phyloP scores from a whole-genome alignment of 805 yeast species.

The Sugiyamaella marilandica region DNA sequence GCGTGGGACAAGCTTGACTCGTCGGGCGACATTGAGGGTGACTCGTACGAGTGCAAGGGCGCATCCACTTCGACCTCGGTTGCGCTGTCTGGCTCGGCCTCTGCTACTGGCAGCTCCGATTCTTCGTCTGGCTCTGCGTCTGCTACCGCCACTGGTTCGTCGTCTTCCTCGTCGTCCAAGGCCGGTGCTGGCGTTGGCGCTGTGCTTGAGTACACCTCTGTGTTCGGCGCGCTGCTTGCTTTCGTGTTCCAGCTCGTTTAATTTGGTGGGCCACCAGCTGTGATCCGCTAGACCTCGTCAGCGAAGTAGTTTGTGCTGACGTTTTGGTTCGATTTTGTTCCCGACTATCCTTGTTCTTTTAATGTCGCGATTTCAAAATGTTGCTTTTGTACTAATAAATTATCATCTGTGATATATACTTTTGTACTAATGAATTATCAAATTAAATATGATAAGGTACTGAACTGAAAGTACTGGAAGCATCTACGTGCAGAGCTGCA shows the following conservation, averaged over 20 bases:
- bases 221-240: conserved; percentile 22
- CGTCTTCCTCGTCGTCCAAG: conserved; percentile 18
- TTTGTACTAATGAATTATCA: not conserved
- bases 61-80: conserved; percentile 16
- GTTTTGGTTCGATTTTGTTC: not conserved
- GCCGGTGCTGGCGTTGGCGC: conserved; percentile 18
- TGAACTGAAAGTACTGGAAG: no score
- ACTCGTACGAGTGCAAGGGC: conserved; percentile 52
- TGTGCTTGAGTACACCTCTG: conserved; percentile 17
- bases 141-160: conserved; percentile 13
- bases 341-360: not conserved
- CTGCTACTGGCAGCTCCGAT: conserved; percentile 11
- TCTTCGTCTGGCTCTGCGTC: conserved; percentile 13
- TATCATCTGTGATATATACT: not conserved
- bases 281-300: no score
- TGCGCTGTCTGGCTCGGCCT: conserved; percentile 6
- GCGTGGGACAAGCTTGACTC: conserved; percentile 66
- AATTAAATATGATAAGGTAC: no score
- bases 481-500: no score
- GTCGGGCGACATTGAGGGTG: conserved; percentile 86
- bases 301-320: no score
- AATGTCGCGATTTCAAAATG: not conserved
- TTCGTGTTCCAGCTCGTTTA: conserved; percentile 23
- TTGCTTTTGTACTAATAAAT: conserved; percentile 2
- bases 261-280: conserved; percentile 12